Percentiles rank a stretch among this genome's conserved stretches.
Conservation (phyloP, 1,284 basidiomycete species). For the Irpex lacteus region DNA sequence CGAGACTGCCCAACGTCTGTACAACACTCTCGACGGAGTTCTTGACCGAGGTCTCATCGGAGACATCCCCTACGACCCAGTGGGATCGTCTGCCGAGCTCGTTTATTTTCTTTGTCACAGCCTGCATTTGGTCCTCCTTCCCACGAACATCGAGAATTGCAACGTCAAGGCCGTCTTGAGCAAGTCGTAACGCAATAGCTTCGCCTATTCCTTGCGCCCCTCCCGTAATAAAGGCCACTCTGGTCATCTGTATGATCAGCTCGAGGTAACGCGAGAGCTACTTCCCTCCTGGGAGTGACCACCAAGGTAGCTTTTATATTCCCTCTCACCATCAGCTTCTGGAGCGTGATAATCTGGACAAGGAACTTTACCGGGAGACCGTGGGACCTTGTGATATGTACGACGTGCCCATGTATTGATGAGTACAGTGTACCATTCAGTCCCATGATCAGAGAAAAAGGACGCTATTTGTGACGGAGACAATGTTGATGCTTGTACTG, state of each 20-base stretch:
- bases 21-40: constrained; percentile 20
- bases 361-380: too few relatives aligned
- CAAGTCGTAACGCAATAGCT: constrained; percentile 21
- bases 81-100: constrained; percentile 12
- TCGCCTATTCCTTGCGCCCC: constrained; percentile 23
- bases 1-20: constrained; percentile 19
- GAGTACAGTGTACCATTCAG: too few relatives aligned
- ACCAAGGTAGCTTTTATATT: too few relatives aligned
- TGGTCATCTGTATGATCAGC: background rate
- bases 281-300: too few relatives aligned
- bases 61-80: constrained; percentile 18
- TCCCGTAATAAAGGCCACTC: constrained; percentile 23
- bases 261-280: too few relatives aligned
- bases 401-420: too few relatives aligned
- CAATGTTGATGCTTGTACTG: too few relatives aligned
- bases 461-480: too few relatives aligned
- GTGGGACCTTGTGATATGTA: too few relatives aligned
- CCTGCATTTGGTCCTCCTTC: constrained; percentile 12
- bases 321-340: too few relatives aligned
- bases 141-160: constrained; percentile 20
- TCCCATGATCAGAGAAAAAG: too few relatives aligned
- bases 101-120: constrained; percentile 17
- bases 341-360: too few relatives aligned
- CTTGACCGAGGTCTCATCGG: constrained; percentile 19
- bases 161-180: constrained; percentile 22